Percentiles rank a stretch among this genome's conserved stretches.
Evolutionary conservation across 768 basidiomycete species (phyloP).

Genomic region (Brasilioporus rufonigricans): DNA sequence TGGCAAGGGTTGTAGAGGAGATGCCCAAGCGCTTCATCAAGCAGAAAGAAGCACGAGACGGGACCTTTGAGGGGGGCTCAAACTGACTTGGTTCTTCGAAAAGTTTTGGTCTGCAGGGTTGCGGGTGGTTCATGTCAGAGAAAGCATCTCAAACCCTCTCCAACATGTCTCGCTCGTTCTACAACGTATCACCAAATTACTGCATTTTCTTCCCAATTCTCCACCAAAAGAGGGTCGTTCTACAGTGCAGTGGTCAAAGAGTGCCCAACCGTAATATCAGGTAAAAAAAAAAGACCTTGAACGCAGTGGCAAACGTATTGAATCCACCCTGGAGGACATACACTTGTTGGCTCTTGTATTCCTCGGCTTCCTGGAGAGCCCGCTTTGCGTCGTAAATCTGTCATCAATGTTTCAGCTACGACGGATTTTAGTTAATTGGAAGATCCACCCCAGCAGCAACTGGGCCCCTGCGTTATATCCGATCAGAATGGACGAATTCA

Average conservation of each 20-base stretch:
- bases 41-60: conserved; percentile 35
- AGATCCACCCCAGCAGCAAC: conserved; percentile 66
- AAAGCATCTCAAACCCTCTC: neutral
- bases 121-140: neutral
- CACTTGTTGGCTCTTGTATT: conserved; percentile 52
- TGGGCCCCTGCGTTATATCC: conserved; percentile 55
- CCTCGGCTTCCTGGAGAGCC: conserved; percentile 39
- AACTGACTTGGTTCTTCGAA: neutral
- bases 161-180: neutral
- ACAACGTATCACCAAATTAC: conserved; percentile 51
- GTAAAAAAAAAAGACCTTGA: conserved; percentile 46
- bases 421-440: neutral
- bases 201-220: conserved; percentile 62
- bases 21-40: conserved; percentile 57
- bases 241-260: conserved; percentile 23
- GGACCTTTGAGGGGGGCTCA: conserved; percentile 9
- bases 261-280: neutral
- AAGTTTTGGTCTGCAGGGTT: neutral
- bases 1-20: conserved; percentile 57
- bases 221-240: conserved; percentile 69
- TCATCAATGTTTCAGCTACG: conserved; percentile 2
- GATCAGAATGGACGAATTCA: conserved; percentile 1
- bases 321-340: conserved; percentile 73
- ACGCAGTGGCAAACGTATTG: conserved; percentile 63
- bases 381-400: conserved; percentile 73